Conservation (phyloP, 208 protist genomes). For the Wallacemonas rigidus region DNA sequence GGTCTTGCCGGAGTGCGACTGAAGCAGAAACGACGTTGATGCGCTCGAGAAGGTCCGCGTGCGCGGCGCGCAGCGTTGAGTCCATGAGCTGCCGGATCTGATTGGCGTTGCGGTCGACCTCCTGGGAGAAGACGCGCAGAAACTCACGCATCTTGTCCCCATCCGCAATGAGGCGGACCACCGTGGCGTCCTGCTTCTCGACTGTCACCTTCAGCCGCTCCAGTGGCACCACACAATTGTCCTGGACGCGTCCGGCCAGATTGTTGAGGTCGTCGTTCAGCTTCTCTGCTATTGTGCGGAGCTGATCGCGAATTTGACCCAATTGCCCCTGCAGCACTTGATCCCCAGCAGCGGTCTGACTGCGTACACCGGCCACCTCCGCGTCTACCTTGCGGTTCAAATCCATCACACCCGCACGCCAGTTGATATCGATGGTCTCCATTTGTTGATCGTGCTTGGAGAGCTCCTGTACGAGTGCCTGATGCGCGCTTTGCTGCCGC, state of each 20-base stretch:
- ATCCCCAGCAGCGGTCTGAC: conserved; percentile 30
- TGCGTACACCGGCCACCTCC: conserved; percentile 25
- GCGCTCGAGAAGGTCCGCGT: conserved; percentile 80
- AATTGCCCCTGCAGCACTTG: conserved; percentile 48
- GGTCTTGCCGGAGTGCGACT: conserved; percentile 33
- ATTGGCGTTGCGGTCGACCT: conserved; percentile 54
- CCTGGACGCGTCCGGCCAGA: conserved; percentile 27
- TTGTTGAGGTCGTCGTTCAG: conserved; percentile 36
- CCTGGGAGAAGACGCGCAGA: conserved; percentile 38
- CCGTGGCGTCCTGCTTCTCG: conserved; percentile 26
- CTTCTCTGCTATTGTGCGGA: conserved; percentile 22
- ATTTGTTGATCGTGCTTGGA: conserved; percentile 69
- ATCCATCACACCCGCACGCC: conserved; percentile 71
- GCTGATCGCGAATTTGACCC: conserved; percentile 35
- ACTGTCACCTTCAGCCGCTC: conserved; percentile 39
- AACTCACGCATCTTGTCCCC: conserved; percentile 45
- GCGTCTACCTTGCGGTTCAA: conserved; percentile 49
- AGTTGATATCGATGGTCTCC: conserved; percentile 76
- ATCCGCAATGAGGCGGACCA: conserved; percentile 40
- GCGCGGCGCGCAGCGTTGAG: conserved; percentile 55
- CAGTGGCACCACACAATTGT: conserved; percentile 42
- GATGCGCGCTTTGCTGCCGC: conserved; percentile 52
- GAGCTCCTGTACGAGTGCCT: conserved; percentile 71
- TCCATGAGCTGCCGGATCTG: conserved; percentile 69
- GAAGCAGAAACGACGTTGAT: conserved; percentile 54